Percentiles rank a stretch among this genome's conserved stretches.
Evolutionary conservation across 2,329 filamentous ascomycete genomes (phyloP).

Genomic region (Venturia pyrina): DNA sequence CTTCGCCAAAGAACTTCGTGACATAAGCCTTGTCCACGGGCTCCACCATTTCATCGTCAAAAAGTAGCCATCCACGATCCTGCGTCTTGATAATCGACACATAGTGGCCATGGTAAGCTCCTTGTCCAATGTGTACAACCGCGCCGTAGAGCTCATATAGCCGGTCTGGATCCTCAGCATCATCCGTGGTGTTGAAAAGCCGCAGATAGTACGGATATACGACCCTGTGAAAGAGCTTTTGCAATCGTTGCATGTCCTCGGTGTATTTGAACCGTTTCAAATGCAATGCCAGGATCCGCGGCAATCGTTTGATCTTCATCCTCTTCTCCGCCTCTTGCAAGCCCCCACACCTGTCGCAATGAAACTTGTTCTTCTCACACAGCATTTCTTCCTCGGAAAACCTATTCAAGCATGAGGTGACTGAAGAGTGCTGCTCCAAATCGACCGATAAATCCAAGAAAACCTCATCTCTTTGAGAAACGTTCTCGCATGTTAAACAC

Average conservation of each 20-base stretch:
- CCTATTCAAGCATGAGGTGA: slow-evolving; percentile 87
- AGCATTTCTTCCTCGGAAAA: slow-evolving; percentile 98
- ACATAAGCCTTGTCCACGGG: slow-evolving; percentile 96
- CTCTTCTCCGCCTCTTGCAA: slow-evolving; percentile 96
- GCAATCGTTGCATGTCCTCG: slow-evolving; percentile 82
- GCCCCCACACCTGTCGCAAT: slow-evolving; percentile 94
- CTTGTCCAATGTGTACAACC: slow-evolving; percentile 92
- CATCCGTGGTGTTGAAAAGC: slow-evolving; percentile 94
- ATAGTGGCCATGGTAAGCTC: slow-evolving; percentile 95
- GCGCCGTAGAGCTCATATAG: slow-evolving; percentile 96
- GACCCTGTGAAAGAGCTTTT: slow-evolving; percentile 94
- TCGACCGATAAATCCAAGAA: slow-evolving; percentile 96
- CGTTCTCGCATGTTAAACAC: slow-evolving; percentile 91
- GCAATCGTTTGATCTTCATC: slow-evolving; percentile 96
- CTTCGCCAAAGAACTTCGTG: slow-evolving; percentile 93
- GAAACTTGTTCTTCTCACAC: slow-evolving; percentile 96
- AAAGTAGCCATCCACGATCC: slow-evolving; percentile 89
- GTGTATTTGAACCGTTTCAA: slow-evolving; percentile 98
- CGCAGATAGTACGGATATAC: slow-evolving; percentile 95
- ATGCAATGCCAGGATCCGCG: slow-evolving; percentile 83
- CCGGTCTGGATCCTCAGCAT: slow-evolving; percentile 84
- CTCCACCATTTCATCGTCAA: slow-evolving; percentile 98
- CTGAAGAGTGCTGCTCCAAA: slow-evolving; percentile 86
- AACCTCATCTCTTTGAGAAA: slow-evolving; percentile 88
- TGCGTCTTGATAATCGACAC: slow-evolving; percentile 97